A percentile compares a stretch with the other conserved stretches of the same genome.
Conservation (phyloP, 2,329 filamentous ascomycete genomes). For the Aspergillus proliferans region DNA sequence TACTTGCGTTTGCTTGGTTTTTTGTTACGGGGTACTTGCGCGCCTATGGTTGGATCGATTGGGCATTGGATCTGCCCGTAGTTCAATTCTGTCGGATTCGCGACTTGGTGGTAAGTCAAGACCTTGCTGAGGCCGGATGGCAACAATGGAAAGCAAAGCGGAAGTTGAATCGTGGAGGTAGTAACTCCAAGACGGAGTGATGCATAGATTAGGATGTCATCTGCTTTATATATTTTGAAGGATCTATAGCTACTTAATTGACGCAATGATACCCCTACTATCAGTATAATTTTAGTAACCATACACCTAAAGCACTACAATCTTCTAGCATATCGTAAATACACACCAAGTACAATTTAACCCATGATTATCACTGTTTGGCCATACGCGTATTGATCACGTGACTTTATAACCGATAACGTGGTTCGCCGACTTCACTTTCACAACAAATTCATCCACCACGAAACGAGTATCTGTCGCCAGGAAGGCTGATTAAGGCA, state of each 20-base stretch:
- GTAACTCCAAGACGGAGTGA: constrained; percentile 8
- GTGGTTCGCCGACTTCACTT: not conserved
- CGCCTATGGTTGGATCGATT: constrained; percentile 62
- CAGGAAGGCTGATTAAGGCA: not conserved
- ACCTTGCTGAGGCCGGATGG: constrained; percentile 87
- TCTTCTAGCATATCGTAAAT: too few relatives aligned
- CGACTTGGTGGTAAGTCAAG: constrained; percentile 81
- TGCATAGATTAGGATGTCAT: too few relatives aligned
- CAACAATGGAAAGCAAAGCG: constrained; percentile 70
- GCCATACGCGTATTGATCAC: not conserved
- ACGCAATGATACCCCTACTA: not conserved
- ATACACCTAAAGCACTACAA: too few relatives aligned
- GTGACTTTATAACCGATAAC: not conserved
- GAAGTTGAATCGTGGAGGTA: constrained; percentile 25
- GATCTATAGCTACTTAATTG: too few relatives aligned
- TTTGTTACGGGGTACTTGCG: constrained; percentile 60
- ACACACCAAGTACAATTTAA: too few relatives aligned
- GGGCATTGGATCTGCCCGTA: constrained; percentile 61
- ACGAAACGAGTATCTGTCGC: not conserved
- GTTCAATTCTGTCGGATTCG: constrained; percentile 65
- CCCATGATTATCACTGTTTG: too few relatives aligned
- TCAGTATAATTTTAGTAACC: too few relatives aligned
- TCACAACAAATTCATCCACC: not conserved
- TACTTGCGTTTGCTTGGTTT: constrained; percentile 76
- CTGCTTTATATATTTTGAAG: too few relatives aligned